phyloP scores from a whole-genome alignment of 768 basidiomycete species.

The Tephrocybe rancida region DNA sequence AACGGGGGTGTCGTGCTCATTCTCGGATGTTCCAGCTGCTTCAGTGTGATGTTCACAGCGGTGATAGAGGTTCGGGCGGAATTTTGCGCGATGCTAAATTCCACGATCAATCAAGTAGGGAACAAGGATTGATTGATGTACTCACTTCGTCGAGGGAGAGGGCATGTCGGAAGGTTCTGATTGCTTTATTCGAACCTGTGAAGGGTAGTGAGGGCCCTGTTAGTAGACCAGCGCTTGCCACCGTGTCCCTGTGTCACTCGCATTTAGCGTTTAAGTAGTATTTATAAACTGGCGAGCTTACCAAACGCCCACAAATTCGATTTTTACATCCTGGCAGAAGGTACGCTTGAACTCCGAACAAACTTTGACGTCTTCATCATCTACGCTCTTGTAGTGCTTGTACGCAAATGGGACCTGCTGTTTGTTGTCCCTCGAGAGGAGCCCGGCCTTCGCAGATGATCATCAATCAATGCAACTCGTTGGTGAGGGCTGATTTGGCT shows the following conservation, averaged over 20 bases:
- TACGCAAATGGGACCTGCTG: constrained; percentile 78
- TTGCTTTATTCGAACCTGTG: constrained; percentile 59
- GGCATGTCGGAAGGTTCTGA: constrained; percentile 78
- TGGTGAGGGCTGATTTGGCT: neutral
- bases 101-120: neutral
- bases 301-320: constrained; percentile 87
- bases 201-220: constrained; percentile 65
- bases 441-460: constrained; percentile 56
- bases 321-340: constrained; percentile 62
- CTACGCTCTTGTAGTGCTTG: constrained; percentile 62
- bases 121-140: neutral
- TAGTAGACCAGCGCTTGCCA: constrained; percentile 72
- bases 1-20: constrained; percentile 24
- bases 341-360: constrained; percentile 73
- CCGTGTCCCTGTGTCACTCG: constrained; percentile 84
- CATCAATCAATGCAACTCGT: neutral
- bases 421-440: constrained; percentile 67
- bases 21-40: constrained; percentile 23
- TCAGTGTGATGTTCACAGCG: constrained; percentile 34
- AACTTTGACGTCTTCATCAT: constrained; percentile 44
- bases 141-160: constrained; percentile 76
- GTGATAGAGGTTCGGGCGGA: constrained; percentile 65
- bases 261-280: too few species aligned
- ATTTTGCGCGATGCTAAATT: constrained; percentile 75
- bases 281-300: constrained; percentile 26